Conservation (phyloP, 2,329 filamentous ascomycete genomes). For the Microdochium trichocladiopsis region DNA sequence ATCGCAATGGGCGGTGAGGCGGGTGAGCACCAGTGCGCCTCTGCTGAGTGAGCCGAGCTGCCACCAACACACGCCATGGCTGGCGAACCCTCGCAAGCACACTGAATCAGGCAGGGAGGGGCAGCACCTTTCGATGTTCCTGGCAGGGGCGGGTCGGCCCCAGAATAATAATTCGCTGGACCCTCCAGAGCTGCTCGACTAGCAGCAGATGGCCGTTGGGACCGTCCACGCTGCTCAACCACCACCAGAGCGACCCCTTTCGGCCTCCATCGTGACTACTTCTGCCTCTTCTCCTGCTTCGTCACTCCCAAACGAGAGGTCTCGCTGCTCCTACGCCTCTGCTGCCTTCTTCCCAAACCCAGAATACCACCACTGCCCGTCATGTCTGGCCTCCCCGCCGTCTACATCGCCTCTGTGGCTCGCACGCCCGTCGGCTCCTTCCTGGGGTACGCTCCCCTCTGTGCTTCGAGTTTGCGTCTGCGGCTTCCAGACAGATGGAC, state of each 20-base stretch:
- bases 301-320: background rate
- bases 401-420: conserved; percentile 92
- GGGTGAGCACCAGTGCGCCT: too few species aligned
- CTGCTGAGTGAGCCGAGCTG: too few species aligned
- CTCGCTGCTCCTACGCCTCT: too few species aligned
- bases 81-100: background rate
- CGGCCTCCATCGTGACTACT: background rate
- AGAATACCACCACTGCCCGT: conserved; percentile 20
- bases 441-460: conserved; percentile 58
- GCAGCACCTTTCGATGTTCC: background rate
- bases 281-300: background rate
- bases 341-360: too few species aligned
- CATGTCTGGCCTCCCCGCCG: conserved; percentile 76
- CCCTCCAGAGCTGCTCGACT: background rate
- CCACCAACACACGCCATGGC: too few species aligned
- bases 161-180: background rate
- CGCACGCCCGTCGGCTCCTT: conserved; percentile 93
- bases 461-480: conserved; percentile 4
- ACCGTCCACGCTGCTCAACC: too few species aligned
- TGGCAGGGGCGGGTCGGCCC: background rate
- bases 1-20: too few species aligned
- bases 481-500: too few species aligned
- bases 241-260: background rate
- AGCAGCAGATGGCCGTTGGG: background rate
- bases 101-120: background rate